Evolutionary conservation across 371 early-diverging fungal species (phyloP).

Genomic region (Dinochytrium kinnereticum): DNA sequence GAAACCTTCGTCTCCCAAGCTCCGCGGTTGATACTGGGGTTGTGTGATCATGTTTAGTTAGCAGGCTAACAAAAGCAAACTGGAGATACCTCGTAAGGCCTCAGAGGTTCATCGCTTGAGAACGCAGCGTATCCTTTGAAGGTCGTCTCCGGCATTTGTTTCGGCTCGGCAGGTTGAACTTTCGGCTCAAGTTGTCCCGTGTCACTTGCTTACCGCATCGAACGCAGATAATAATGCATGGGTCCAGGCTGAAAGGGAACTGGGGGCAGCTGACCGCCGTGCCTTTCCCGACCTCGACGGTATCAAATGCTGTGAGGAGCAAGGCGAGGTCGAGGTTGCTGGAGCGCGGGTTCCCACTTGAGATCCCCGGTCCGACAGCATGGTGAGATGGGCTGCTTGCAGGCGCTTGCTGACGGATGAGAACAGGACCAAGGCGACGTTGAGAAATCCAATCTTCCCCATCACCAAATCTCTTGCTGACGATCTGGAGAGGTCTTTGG

Average conservation of each 20-base stretch:
- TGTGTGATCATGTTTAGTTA: neutral
- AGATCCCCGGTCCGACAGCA: conserved; percentile 12
- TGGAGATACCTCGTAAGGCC: neutral
- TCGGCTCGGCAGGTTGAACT: too few relatives aligned
- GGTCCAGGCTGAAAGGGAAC: neutral
- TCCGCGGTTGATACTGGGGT: conserved; percentile 32
- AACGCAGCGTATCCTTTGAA: conserved; percentile 18
- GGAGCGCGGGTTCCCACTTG: conserved; percentile 2
- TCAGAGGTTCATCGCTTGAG: conserved; percentile 14
- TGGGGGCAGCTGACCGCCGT: conserved; percentile 3
- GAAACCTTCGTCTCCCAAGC: conserved; percentile 30
- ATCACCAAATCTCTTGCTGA: neutral
- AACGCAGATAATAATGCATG: too few relatives aligned
- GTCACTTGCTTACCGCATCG: too few relatives aligned
- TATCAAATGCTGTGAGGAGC: too few relatives aligned
- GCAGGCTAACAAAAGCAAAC: neutral
- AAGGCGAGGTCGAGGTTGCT: too few relatives aligned
- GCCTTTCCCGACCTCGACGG: neutral
- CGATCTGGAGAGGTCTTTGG: neutral
- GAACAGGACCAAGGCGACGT: neutral
- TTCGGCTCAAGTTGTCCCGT: too few relatives aligned
- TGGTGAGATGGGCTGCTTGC: too few relatives aligned
- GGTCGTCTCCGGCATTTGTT: too few relatives aligned
- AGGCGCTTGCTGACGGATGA: too few relatives aligned
- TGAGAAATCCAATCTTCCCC: neutral